Evolutionary conservation across 176 grass and related monocot genomes (phyloP), one percentile per base, ranked within the genome.

Genomic region (Juncus effusus): DNA sequence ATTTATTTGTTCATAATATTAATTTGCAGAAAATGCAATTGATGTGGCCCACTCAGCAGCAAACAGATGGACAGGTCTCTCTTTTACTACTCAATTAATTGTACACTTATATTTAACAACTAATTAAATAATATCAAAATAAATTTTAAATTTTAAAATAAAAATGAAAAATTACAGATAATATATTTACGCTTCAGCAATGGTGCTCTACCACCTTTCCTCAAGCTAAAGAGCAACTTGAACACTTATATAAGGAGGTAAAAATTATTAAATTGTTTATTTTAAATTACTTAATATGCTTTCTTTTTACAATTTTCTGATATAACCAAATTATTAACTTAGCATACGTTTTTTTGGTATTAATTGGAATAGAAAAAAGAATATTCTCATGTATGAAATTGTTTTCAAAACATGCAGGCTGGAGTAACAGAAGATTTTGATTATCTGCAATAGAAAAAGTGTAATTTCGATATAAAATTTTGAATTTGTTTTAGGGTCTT

Each of bases 151-250:
- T 28, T 28, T 28, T 28, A 28, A 28, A 28, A 28, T 28, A 28
- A 28, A 28, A 28, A 28, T 28, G 19, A 28, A 28, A 28, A 28
- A 28, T 28, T 28, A 67, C 80, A 97, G 93, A 97, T 59, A 97
- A 97, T 61, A 92, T 97, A 61, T 97, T 97, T 68, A 92, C 83
- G 47, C 51, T 97, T 68, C 88, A 97, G 77, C 93, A 97, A 80
- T 92, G 93, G 93, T 97, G 88, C 83, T 97, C 93, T 16, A 86
- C 74, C 60, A 92, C 80, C 71, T 92, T 97, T 61, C 93, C 93
- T n/a, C 80, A 97, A 86, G 88, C 88, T 61, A 97, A 89, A 79
- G 93, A 97, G 37, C 88, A 97, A 76, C 93, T 97, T n/a, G 88
- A 97, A 79, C 72, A 89, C 83, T 76, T 92, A 82, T 92, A 89